These are phyloP conservation scores for Pyronema omphalodes DNA, from an alignment of 495 filamentous ascomycete species.

Conservation along the genomic window DNA sequence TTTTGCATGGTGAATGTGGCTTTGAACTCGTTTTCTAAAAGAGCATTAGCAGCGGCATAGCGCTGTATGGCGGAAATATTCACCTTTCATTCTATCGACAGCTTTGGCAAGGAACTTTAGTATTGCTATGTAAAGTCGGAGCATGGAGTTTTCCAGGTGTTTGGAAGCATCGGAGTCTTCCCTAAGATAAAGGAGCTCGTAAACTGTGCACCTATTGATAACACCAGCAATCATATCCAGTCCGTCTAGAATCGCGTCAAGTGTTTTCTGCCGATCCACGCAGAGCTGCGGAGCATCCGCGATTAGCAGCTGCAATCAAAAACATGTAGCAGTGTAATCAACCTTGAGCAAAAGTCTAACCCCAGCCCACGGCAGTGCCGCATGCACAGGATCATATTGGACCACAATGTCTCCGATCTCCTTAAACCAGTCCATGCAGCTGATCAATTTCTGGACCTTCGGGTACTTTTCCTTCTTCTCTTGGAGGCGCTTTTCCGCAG, in stretches of 20 bases:
- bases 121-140: constrained; percentile 2
- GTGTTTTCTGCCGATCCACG: constrained; percentile 13
- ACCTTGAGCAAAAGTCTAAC: constrained; percentile 29
- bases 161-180: background rate
- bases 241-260: constrained; percentile 14
- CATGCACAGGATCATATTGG: constrained; percentile 28
- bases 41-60: background rate
- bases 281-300: constrained; percentile 7
- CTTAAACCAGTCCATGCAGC: constrained; percentile 28
- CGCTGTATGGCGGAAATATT: background rate
- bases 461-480: constrained; percentile 6
- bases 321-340: background rate
- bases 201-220: constrained; percentile 18
- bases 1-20: background rate
- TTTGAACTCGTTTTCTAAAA: background rate
- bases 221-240: constrained; percentile 20
- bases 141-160: background rate
- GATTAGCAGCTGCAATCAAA: background rate
- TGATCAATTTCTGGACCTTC: constrained; percentile 13
- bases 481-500: background rate
- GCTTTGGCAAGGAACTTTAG: background rate
- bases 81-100: background rate
- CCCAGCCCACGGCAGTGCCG: constrained; percentile 30
- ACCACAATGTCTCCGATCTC: constrained; percentile 26
- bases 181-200: constrained; percentile 23